A percentile compares a stretch with the other conserved stretches of the same genome.
Conservation (phyloP, 148 eudicot species). For the Selenicereus undatus region DNA sequence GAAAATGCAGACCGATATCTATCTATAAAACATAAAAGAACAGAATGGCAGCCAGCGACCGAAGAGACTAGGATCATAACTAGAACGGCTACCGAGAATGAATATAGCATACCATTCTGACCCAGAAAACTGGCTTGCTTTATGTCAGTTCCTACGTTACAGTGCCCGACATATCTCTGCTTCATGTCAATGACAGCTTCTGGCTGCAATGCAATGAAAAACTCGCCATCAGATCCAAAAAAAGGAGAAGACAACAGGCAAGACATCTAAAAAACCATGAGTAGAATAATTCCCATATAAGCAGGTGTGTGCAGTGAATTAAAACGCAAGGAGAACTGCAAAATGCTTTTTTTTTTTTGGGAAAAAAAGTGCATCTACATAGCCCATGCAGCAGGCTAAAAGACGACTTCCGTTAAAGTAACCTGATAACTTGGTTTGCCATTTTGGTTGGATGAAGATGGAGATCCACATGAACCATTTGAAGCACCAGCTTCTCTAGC, state of each 20-base stretch:
- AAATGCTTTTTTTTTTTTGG: too few species aligned
- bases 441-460: conserved; percentile 46
- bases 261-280: not conserved
- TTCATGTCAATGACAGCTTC: conserved; percentile 83
- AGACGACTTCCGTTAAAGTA: not conserved
- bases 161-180: conserved; percentile 86
- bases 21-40: not conserved
- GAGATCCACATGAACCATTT: conserved; percentile 55
- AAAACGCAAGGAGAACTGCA: not conserved
- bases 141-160: conserved; percentile 94
- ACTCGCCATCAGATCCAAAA: conserved; percentile 10
- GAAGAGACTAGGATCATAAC: not conserved
- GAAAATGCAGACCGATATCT: not conserved
- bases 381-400: not conserved
- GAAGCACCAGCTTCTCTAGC: conserved; percentile 36
- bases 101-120: conserved; percentile 55
- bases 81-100: not conserved
- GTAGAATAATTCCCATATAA: not conserved
- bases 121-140: conserved; percentile 98
- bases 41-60: not conserved
- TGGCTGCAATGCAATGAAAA: conserved; percentile 48
- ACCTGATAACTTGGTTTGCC: conserved; percentile 59
- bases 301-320: not conserved
- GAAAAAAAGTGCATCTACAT: not conserved
- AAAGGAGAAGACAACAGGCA: conserved; percentile 6